Evolutionary conservation across 495 filamentous ascomycete genomes (phyloP), one percentile per base, ranked within the genome.

Genomic region (Antarctomyces pellizariae): DNA sequence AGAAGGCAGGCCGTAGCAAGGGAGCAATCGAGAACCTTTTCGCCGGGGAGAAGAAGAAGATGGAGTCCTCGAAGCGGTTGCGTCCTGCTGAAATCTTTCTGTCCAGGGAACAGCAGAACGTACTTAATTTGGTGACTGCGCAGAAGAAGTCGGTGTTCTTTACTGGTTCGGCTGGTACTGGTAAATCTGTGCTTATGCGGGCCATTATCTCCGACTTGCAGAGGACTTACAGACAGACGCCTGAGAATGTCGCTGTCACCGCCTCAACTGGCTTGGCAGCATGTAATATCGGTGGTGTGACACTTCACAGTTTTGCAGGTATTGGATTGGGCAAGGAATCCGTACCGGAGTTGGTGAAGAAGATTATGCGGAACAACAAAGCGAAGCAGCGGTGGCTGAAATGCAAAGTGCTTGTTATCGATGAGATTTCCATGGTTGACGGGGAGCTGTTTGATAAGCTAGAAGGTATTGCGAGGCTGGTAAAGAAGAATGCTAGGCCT

Each of bases 381-480:
- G 79, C 79, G 8, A 77, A 71, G 43, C 68, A 62, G 22, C 69
- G 89, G 21, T 95, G 89, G 86, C 49, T 90, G 34, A 67, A 67
- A 13, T 90, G 82, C 0, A 84, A 75, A 36, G 64, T 77, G 10
- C 62, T 97, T 16, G 57, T 97, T 27, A 62, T 97, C 37, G 86
- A 97, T 47, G 86, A 97, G 48, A 72, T 97, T 16, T 95, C 86
- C 7, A 97, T 97, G 86, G 80, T 97, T 6, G 89, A 95, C 41
- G 89, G 75, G 1, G 84, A 95, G 28, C 56, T 97, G 0, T 95
- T 95, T 34, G 86, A 97, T 48, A 97, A 95, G 49, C 62, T 97
- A 7, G 80, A 92, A 32, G 63, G 71, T 27, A 72, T 97, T 38
- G 84, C 79, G n/a, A 56, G 84, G 23, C 59, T 52, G 2, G 52